Evolutionary conservation across 208 protist species (phyloP), one percentile per base, ranked within the genome.

Genomic region (Trypanosoma brucei): DNA sequence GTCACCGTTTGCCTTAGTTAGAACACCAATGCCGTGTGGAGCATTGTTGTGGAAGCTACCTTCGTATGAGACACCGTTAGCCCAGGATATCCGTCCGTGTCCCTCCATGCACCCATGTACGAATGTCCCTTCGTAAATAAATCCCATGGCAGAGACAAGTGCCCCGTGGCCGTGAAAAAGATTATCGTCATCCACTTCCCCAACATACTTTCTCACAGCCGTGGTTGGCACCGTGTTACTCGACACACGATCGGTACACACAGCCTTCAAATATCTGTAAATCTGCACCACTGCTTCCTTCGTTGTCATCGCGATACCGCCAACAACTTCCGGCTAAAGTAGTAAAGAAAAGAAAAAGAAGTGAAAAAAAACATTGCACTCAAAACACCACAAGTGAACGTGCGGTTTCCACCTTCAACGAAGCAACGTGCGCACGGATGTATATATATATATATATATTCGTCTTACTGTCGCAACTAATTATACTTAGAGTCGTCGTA

Each of bases 1-100:
- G 53, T 90, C 84, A 3, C 83, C 81, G 55, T 78, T 91, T 2
- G 82, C 61, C 83, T 85, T 93, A 14, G 53, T 65, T 53, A 94
- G 71, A 35, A 58, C 37, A 39, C 72, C 79, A 2, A 38, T 56
- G 3, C 80, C 80, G 49, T 78, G 68, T 14, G 64, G 58, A 1
- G 58, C 86, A n/a, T 73, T 83, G 6, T 57, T 45, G 3, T 62
- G 37, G 56, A 83, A 82, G 53, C 79, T 49, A 33, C 85, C 89
- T 22, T 72, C 59, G 39, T 87, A 73, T 7, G 54, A 59, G 62
- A 76, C 59, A 5, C 83, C 84, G 52, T 83, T 75, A 5, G 14
- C 40, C 83, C 87, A 92, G 22, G 49, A 55, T 38, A 89, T 76
- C 8, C 60, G 22, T 14, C 90, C 90, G 13, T 69, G 45, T 9